phyloP scores from a whole-genome alignment of 331 rosid species.

The Acacia concinna region DNA sequence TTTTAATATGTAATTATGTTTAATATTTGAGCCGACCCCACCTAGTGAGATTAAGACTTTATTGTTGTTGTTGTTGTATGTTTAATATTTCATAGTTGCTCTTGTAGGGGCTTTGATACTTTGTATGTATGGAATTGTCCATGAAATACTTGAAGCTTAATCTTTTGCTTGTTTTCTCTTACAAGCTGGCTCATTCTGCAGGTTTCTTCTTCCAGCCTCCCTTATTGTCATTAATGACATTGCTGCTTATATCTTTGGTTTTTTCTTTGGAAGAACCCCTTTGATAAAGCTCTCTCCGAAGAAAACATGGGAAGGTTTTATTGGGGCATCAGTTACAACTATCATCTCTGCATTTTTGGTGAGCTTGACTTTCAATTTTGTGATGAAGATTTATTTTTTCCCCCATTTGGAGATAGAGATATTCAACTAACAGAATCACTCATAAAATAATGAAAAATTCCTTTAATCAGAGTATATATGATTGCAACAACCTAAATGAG shows the following conservation, averaged over 20 bases:
- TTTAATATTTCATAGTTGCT: constrained; percentile 9
- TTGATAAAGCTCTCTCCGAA: constrained; percentile 96
- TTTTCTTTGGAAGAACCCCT: constrained; percentile 96
- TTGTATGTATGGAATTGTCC: constrained; percentile 5
- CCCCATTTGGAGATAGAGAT: not conserved
- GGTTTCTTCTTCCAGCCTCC: constrained; percentile 99
- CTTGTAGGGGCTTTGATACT: constrained; percentile 19
- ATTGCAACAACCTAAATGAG: constrained; percentile 24
- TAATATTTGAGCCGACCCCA: no score
- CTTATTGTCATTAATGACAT: constrained; percentile 96
- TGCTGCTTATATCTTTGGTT: constrained; percentile 91
- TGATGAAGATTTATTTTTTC: not conserved
- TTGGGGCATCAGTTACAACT: constrained; percentile 92
- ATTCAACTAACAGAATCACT: constrained; percentile 18
- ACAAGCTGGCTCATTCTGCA: constrained; percentile 44
- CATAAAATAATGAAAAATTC: constrained; percentile 3
- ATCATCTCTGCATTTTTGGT: constrained; percentile 93
- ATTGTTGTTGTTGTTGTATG: no score
- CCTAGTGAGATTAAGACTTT: no score
- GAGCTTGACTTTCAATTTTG: constrained; percentile 40
- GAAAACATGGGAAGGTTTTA: constrained; percentile 99
- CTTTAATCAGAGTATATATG: constrained; percentile 14
- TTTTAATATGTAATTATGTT: not conserved
- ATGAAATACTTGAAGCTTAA: constrained; percentile 22
- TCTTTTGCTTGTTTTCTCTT: constrained; percentile 24